Evolutionary conservation across 2,329 filamentous ascomycete genomes (phyloP), one percentile per base, ranked within the genome.

Genomic region (Davidsoniella eucalypti): DNA sequence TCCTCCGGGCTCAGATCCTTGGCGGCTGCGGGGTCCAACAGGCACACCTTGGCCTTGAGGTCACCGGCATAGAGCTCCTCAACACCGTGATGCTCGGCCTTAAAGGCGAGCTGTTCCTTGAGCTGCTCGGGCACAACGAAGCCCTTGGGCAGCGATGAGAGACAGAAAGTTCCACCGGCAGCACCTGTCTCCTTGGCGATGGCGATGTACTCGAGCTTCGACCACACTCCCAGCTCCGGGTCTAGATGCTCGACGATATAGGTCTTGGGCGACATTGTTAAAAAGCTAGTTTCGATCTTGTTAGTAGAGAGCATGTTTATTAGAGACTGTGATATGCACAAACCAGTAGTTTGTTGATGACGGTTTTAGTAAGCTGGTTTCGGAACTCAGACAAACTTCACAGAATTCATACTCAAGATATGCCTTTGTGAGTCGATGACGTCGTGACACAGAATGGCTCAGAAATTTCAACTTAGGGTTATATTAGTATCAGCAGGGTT

Each of bases 171-270:
- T 50, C 80, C 76, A 33, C 76, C 75, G 3, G 76, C 67, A 21
- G 73, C 72, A 55, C 78, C 69, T 48, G 84, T 87, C 69, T 98
- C 92, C 54, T 75, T 70, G 47, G 87, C 87, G 62, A 98, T 95
- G 60, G 83, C 77, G 50, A 78, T 70, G 68, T 98, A 98, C 69
- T 98, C 92, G 49, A 96, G 76, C 56, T 86, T 80, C 21, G 92
- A 96, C 92, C 92, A 98, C 39, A 79, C 76, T 33, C 93, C 92
- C 26, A 98, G 75, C 66, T 98, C 92, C 39, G 85, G 82, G 68
- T 98, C 92, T 56, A 98, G 80, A 66, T 98, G 90, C 70, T 96
- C 90, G 58, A 96, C 88, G 60, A 96, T 84, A 67, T 92, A 95
- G 41, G 80, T 88, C 66, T 72, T 52, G 45, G 52, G 44, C 25